These are phyloP conservation scores for Boletus eberwhitei DNA, from an alignment of 768 basidiomycete species.

Conservation along the genomic window DNA sequence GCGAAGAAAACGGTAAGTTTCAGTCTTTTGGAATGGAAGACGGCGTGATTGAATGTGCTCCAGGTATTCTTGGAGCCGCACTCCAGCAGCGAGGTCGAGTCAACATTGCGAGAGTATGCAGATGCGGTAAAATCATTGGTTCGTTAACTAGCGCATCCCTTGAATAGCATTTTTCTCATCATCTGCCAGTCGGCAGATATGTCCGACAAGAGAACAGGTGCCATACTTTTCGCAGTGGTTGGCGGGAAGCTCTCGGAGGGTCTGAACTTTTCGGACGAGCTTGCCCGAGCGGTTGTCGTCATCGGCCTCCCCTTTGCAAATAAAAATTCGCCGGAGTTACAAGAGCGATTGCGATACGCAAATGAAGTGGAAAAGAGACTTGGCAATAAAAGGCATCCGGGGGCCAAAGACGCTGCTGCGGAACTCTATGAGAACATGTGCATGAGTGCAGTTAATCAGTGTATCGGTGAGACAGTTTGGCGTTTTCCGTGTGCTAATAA, in stretches of 20 bases:
- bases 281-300: slow-evolving; percentile 82
- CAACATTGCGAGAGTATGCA: slow-evolving; percentile 70
- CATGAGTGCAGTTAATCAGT: slow-evolving; percentile 95
- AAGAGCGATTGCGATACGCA: slow-evolving; percentile 89
- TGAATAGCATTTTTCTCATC: slow-evolving; percentile 2
- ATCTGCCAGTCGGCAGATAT: slow-evolving; percentile 15
- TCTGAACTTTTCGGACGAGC: slow-evolving; percentile 69
- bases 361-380: slow-evolving; percentile 52
- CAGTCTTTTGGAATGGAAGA: background rate
- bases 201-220: slow-evolving; percentile 48
- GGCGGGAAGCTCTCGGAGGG: slow-evolving; percentile 98
- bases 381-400: slow-evolving; percentile 32
- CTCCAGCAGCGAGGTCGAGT: slow-evolving; percentile 67
- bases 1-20: slow-evolving; percentile 69
- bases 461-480: slow-evolving; percentile 64
- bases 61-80: slow-evolving; percentile 92
- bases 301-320: slow-evolving; percentile 94
- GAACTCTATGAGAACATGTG: slow-evolving; percentile 91
- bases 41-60: background rate
- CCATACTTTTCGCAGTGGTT: slow-evolving; percentile 89
- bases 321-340: slow-evolving; percentile 83
- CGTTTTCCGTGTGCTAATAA: background rate
- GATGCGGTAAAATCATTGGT: slow-evolving; percentile 38
- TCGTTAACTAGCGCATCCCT: background rate
- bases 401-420: slow-evolving; percentile 63